Evolutionary conservation across 2,329 filamentous ascomycete species (phyloP).

Genomic region (Esteya vermicola): DNA sequence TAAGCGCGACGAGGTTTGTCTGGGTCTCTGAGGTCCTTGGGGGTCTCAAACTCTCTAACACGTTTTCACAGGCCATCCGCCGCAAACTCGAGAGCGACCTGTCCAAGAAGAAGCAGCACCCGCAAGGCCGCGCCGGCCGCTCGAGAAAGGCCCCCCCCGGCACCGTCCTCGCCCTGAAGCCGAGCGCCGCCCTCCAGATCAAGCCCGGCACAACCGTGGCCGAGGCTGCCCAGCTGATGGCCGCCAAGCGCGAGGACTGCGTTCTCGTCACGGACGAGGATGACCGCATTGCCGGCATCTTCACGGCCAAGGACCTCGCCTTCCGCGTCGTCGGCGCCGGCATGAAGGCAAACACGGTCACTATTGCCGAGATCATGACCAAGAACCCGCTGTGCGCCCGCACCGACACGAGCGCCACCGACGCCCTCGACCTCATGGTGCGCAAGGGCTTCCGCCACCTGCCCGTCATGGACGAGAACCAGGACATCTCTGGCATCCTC

Average conservation of each 20-base stretch:
- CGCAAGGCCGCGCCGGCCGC: conserved; percentile 61
- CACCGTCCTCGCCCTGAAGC: conserved; percentile 88
- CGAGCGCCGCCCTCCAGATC: conserved; percentile 91
- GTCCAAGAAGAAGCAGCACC: conserved; percentile 86
- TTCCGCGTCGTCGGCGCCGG: conserved; percentile 91
- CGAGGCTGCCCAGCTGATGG: conserved; percentile 96
- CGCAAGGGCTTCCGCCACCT: conserved; percentile 94
- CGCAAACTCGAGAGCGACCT: conserved; percentile 94
- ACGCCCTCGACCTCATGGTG: conserved; percentile 95
- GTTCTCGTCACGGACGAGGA: conserved; percentile 96
- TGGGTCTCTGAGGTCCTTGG: conserved; percentile 12
- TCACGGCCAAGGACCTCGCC: conserved; percentile 95
- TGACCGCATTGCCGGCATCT: conserved; percentile 95
- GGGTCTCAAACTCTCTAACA: conserved; percentile 18
- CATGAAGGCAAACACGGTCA: conserved; percentile 76
- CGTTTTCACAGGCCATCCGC: conserved; percentile 76
- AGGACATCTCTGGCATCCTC: conserved; percentile 93
- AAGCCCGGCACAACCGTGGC: conserved; percentile 88
- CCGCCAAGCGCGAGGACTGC: conserved; percentile 94
- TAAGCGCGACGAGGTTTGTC: conserved; percentile 90
- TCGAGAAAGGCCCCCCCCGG: conserved; percentile 90
- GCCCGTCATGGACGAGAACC: conserved; percentile 99
- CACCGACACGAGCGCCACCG: conserved; percentile 94
- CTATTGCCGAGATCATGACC: conserved; percentile 98
- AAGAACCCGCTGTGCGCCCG: conserved; percentile 96